Conservation (phyloP, 108 stramenopile species). For the Fragilariopsis cylindrus region DNA sequence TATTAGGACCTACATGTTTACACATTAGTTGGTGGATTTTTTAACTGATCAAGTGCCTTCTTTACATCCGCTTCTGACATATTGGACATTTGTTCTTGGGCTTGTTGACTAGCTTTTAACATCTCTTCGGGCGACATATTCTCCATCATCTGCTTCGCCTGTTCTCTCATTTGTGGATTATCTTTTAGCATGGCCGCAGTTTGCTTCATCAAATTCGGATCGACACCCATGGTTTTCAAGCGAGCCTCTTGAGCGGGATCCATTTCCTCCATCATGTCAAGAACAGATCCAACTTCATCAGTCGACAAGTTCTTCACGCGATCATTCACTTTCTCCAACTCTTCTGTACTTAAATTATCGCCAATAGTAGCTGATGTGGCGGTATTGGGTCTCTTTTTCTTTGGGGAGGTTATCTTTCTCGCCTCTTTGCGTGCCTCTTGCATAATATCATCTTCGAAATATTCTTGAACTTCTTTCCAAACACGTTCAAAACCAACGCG, state of each 20-base stretch:
- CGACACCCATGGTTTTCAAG: constrained; percentile 72
- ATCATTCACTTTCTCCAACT: constrained; percentile 52
- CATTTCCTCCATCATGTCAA: constrained; percentile 61
- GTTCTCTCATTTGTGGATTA: constrained; percentile 72
- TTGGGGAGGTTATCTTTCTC: constrained; percentile 11
- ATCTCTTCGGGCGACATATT: constrained; percentile 70
- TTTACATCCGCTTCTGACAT: constrained; percentile 62
- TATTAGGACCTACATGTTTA: neutral
- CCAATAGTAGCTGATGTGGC: constrained; percentile 42
- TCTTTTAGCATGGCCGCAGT: constrained; percentile 64
- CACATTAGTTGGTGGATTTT: constrained; percentile 1
- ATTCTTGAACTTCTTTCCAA: constrained; percentile 80
- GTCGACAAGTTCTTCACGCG: constrained; percentile 68
- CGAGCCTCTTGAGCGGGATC: constrained; percentile 71
- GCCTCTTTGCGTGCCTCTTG: constrained; percentile 52
- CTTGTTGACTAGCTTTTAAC: constrained; percentile 61
- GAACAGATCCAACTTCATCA: constrained; percentile 54
- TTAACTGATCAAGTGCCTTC: neutral
- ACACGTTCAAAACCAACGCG: constrained; percentile 68
- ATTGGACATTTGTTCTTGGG: constrained; percentile 63
- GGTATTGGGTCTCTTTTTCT: constrained; percentile 20
- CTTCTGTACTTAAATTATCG: constrained; percentile 39
- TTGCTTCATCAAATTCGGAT: constrained; percentile 64
- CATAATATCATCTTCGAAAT: constrained; percentile 75
- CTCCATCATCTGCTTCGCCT: constrained; percentile 66